Evolutionary conservation across 345 rosid genomes (phyloP).

Genomic region (Anacardium occidentale): DNA sequence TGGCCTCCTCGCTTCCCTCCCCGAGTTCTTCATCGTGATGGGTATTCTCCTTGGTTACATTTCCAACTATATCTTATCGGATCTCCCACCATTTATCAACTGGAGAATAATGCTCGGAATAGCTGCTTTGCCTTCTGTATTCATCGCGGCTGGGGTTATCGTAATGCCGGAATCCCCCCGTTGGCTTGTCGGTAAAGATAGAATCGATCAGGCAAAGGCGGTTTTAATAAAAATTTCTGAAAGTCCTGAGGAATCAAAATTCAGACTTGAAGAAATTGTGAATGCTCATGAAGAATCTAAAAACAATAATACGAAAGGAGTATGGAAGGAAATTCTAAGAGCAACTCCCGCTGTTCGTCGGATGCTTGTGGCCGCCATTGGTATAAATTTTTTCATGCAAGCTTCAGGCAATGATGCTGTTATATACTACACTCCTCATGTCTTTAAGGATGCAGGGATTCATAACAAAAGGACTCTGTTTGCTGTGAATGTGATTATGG

Average conservation of each 20-base stretch:
- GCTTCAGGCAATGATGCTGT: conserved; percentile 76
- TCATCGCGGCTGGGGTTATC: conserved; percentile 48
- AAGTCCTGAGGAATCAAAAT: conserved; percentile 45
- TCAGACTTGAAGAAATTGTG: conserved; percentile 47
- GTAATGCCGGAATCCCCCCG: conserved; percentile 77
- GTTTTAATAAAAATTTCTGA: conserved; percentile 52
- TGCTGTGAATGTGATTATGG: conserved; percentile 55
- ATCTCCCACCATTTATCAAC: conserved; percentile 42
- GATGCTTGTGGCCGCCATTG: conserved; percentile 56
- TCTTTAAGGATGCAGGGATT: conserved; percentile 58
- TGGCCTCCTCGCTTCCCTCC: conserved; percentile 86
- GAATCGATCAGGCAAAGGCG: conserved; percentile 45
- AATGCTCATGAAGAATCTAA: conserved; percentile 7
- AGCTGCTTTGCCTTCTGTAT: conserved; percentile 51
- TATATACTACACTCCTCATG: conserved; percentile 57
- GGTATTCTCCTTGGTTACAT: conserved; percentile 66
- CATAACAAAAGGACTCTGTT: conserved; percentile 43
- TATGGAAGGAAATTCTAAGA: conserved; percentile 55
- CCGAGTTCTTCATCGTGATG: conserved; percentile 69
- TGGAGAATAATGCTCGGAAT: conserved; percentile 76
- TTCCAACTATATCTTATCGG: conserved; percentile 51
- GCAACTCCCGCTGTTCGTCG: conserved; percentile 53
- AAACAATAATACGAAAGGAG: conserved; percentile 37
- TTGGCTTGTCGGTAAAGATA: conserved; percentile 64
- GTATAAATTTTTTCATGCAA: conserved; percentile 68